A percentile compares a stretch with the other conserved stretches of the same genome.
Conservation (phyloP, 1,139 yeast genomes). For the Lodderomyces orthopsilosis region DNA sequence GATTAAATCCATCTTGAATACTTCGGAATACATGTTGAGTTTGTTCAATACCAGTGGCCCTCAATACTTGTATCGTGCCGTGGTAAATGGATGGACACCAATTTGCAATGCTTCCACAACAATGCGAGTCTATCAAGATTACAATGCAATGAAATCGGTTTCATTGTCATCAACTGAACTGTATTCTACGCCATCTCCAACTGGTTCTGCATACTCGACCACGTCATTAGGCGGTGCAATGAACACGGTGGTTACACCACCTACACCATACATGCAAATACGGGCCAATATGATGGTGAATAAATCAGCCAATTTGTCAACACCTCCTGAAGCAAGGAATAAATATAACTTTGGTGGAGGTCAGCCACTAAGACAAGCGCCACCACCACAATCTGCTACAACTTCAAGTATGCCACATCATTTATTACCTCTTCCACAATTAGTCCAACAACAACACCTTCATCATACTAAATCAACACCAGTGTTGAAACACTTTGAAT, state of each 20-base stretch:
- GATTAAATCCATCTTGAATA: conserved; percentile 29
- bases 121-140: not conserved
- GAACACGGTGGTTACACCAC: not conserved
- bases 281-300: not conserved
- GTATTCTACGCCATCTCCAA: not conserved
- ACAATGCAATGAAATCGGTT: conserved; percentile 5
- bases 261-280: not conserved
- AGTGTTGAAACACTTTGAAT: not conserved
- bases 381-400: not conserved
- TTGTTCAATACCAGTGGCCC: conserved; percentile 38
- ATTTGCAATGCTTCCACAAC: not conserved
- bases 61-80: conserved; percentile 22
- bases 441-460: not conserved
- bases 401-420: not conserved
- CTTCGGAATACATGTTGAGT: conserved; percentile 33
- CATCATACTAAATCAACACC: conserved; percentile 1
- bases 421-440: not conserved
- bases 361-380: not conserved
- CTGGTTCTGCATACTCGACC: not conserved
- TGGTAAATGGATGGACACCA: conserved; percentile 1
- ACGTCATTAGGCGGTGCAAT: not conserved
- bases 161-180: conserved; percentile 7
- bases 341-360: not conserved
- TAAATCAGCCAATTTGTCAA: not conserved
- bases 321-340: not conserved